These are phyloP conservation scores for Raffaelea ambrosiae DNA, from an alignment of 2,329 filamentous ascomycete species.

Conservation along the genomic window DNA sequence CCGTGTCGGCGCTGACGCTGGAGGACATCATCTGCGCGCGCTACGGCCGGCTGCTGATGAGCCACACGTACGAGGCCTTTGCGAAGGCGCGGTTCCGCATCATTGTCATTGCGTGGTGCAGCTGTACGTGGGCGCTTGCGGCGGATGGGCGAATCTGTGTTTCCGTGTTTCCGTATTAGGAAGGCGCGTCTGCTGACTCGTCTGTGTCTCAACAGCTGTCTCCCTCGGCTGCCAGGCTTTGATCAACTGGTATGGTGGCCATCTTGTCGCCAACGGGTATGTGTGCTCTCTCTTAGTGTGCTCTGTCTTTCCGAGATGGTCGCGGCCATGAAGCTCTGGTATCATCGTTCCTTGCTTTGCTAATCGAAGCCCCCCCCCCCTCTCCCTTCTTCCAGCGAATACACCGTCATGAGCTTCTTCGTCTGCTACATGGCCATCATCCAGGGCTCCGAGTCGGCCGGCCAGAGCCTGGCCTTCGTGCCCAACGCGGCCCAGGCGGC, in stretches of 20 bases:
- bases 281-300: no score
- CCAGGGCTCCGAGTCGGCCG: slow-evolving; percentile 58
- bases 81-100: slow-evolving; percentile 54
- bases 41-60: slow-evolving; percentile 49
- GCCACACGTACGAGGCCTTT: slow-evolving; percentile 52
- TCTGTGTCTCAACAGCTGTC: slow-evolving; percentile 25
- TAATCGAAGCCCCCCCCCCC: no score
- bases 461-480: slow-evolving; percentile 58
- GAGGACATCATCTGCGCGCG: slow-evolving; percentile 56
- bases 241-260: slow-evolving; percentile 59
- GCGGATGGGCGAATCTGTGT: slow-evolving; percentile 45
- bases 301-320: no score
- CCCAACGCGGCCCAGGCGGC: slow-evolving; percentile 54
- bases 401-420: slow-evolving; percentile 37
- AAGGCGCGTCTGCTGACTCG: neutral
- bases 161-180: slow-evolving; percentile 38
- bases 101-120: slow-evolving; percentile 59
- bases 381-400: slow-evolving; percentile 29
- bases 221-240: slow-evolving; percentile 55
- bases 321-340: no score
- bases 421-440: slow-evolving; percentile 58
- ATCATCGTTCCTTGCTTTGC: neutral
- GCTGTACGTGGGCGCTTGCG: slow-evolving; percentile 41
- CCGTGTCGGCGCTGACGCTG: slow-evolving; percentile 61
- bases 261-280: slow-evolving; percentile 36